Evolutionary conservation across 2,329 filamentous ascomycete genomes (phyloP), one percentile per base, ranked within the genome.

Genomic region (Dothistroma pini): DNA sequence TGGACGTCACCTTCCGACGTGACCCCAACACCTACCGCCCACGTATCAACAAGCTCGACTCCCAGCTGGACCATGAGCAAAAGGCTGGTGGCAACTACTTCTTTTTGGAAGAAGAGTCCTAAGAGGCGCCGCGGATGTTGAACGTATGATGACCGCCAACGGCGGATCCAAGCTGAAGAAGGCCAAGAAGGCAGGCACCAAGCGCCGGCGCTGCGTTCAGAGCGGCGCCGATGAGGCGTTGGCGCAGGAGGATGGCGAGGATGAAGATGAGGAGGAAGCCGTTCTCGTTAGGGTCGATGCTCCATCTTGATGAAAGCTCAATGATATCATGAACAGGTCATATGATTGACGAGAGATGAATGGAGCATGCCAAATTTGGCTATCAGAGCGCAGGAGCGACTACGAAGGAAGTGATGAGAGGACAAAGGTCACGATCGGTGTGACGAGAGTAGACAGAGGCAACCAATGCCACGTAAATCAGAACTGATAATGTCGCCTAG

Each of bases 1-100:
- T 99, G 65, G 91, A 99, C 71, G 95, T 99, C 71, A 97, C 95
- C 54, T 99, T 99, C 89, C 91, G 95, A 73, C 92, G 96, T 76
- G 95, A 99, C 74, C 95, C 96, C 65, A 92, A 89, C 80, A 96
- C 95, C 73, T 99, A 86, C 85, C 89, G 95, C 64, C 95, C 96
- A 65, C 91, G 96, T 80, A 99, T 99, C 83, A 99, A 99, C 86
- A 99, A 99, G 85, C 81, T 86, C 74, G 88, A 93, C 78, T 95
- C 90, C 75, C 95, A 99, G 82, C 85, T 97, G 69, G 95, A 99
- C 78, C 93, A 97, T 77, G 95, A 97, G 76, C 95, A 99, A 84
- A 99, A 99, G 84, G 71, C 92, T 72, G 80, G 79, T 67, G 96
- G 96, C 71, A 97, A 97, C 81, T 99, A 89, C 88, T 97, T 96